phyloP scores from a whole-genome alignment of 164 flowering plant genomes.

The Protea cynaroides region DNA sequence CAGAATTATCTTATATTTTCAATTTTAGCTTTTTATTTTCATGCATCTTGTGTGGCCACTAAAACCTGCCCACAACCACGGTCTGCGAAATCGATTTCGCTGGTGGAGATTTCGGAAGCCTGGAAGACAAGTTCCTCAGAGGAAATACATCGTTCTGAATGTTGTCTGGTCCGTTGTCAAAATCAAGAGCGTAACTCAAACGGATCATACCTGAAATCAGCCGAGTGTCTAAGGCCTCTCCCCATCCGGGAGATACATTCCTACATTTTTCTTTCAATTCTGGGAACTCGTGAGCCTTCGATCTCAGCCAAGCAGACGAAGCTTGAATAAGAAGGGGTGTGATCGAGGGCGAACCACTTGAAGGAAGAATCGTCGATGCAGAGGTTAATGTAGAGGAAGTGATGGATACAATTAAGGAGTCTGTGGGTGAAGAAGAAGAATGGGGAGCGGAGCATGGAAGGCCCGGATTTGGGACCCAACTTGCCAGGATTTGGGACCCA shows the following conservation, averaged over 20 bases:
- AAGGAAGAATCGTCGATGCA: conserved; percentile 32
- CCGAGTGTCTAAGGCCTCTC: conserved; percentile 22
- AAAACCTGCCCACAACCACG: conserved; percentile 3
- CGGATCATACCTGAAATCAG: conserved; percentile 53
- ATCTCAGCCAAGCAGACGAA: conserved; percentile 30
- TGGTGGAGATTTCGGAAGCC: conserved; percentile 29
- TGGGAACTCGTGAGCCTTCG: conserved; percentile 27
- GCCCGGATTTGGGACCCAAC: conserved; percentile 47
- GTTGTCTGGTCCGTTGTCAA: conserved; percentile 33
- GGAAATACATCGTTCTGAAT: conserved; percentile 22
- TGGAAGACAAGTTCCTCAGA: conserved; percentile 26
- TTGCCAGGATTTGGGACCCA: too few relatives aligned
- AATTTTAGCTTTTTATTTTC: too few relatives aligned
- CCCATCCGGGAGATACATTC: conserved; percentile 26
- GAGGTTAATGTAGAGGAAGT: conserved; percentile 44
- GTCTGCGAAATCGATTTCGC: not conserved
- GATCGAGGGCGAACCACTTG: conserved; percentile 41
- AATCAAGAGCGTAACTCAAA: conserved; percentile 51
- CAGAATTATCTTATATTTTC: too few relatives aligned
- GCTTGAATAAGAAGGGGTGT: conserved; percentile 12
- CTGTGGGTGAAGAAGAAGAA: conserved; percentile 45
- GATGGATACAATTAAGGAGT: conserved; percentile 32
- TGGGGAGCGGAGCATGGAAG: conserved; percentile 42
- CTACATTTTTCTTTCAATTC: conserved; percentile 29
- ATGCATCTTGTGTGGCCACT: conserved; percentile 8